Percentiles rank a stretch among this genome's conserved stretches.
phyloP scores from a whole-genome alignment of 208 protist genomes.

The Leishmania aethiopica region DNA sequence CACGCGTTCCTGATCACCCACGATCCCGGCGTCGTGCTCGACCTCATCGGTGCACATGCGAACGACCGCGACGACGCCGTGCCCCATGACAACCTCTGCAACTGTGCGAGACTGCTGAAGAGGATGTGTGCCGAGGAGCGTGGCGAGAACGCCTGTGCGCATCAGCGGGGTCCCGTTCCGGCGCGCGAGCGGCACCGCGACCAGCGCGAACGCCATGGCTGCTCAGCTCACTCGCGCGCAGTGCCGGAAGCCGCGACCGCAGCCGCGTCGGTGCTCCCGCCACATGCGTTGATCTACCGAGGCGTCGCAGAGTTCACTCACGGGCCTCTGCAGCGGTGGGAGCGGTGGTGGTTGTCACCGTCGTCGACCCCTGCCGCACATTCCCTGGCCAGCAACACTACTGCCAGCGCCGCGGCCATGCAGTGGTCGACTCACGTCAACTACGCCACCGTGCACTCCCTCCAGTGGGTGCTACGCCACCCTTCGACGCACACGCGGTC shows the following conservation, averaged over 20 bases:
- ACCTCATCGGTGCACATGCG: conserved; percentile 6
- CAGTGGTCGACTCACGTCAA: conserved; percentile 26
- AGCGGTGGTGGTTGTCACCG: conserved; percentile 5
- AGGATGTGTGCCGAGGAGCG: background rate
- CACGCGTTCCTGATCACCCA: conserved; percentile 21
- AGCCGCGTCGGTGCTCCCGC: background rate
- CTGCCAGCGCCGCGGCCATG: background rate
- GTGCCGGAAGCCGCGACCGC: background rate
- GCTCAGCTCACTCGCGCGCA: background rate
- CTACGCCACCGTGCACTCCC: conserved; percentile 19
- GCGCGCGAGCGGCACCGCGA: background rate
- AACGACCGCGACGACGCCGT: background rate
- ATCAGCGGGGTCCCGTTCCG: background rate
- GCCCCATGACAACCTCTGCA: background rate
- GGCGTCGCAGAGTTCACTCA: conserved; percentile 14
- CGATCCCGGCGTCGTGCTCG: conserved; percentile 23
- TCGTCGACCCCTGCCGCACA: background rate
- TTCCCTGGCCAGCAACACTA: background rate
- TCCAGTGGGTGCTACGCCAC: conserved; percentile 24
- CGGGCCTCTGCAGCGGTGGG: conserved; percentile 27
- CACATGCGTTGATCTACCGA: conserved; percentile 15
- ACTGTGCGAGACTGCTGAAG: background rate
- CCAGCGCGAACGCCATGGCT: background rate
- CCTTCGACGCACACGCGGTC: background rate
- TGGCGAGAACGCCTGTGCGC: background rate